phyloP scores from a whole-genome alignment of 345 rosid species.

The Camelina neglecta region DNA sequence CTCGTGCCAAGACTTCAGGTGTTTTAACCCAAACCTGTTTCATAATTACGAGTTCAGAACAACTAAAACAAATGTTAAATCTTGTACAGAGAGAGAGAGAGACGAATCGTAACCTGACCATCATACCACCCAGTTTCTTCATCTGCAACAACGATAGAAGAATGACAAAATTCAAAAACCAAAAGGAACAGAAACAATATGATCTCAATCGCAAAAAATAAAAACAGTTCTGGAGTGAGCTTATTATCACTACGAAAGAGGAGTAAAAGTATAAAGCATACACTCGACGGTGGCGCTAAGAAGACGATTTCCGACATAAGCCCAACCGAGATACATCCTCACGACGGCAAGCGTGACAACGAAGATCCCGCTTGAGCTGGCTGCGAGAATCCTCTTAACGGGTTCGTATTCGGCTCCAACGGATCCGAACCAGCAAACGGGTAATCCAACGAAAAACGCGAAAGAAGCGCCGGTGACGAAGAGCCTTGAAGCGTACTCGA shows the following conservation, averaged over 20 bases:
- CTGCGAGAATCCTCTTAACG: slow-evolving; percentile 57
- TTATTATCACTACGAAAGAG: too few species aligned
- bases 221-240: not conserved
- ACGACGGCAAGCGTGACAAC: slow-evolving; percentile 84
- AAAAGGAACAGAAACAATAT: not conserved
- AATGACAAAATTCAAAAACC: not conserved
- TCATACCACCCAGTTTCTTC: slow-evolving; percentile 99
- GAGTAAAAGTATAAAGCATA: slow-evolving; percentile 25
- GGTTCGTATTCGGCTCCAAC: slow-evolving; percentile 73
- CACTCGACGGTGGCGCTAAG: slow-evolving; percentile 97
- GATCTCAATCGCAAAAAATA: too few species aligned
- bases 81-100: not conserved
- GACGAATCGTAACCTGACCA: slow-evolving; percentile 68
- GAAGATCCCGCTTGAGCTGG: slow-evolving; percentile 74
- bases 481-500: slow-evolving; percentile 62
- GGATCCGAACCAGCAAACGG: slow-evolving; percentile 86
- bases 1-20: slow-evolving; percentile 86
- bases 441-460: slow-evolving; percentile 68
- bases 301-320: slow-evolving; percentile 92
- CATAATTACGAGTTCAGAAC: not conserved
- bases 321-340: slow-evolving; percentile 98
- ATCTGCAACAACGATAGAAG: slow-evolving; percentile 56
- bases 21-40: slow-evolving; percentile 94
- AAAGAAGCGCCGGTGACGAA: slow-evolving; percentile 76
- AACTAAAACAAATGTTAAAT: too few species aligned